A percentile compares a stretch with the other conserved stretches of the same genome.
phyloP scores from a whole-genome alignment of 2,329 filamentous ascomycete species.

The Xylaria sp. region DNA sequence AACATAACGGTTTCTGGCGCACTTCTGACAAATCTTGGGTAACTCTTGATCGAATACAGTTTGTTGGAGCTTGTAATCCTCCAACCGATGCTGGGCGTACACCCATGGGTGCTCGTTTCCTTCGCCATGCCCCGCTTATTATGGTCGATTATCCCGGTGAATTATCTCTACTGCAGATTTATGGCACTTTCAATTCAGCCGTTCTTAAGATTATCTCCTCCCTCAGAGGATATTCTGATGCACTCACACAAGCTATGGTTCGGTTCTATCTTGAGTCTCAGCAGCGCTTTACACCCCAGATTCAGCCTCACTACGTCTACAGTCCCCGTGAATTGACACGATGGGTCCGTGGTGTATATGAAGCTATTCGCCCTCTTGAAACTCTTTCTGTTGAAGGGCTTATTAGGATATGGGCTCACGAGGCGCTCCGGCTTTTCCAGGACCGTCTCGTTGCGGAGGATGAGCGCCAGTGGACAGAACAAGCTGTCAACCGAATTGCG shows the following conservation, averaged over 20 bases:
- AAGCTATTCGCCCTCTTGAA: slow-evolving; percentile 93
- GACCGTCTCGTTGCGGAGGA: slow-evolving; percentile 95
- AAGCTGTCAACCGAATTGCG: slow-evolving; percentile 84
- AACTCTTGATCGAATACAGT: slow-evolving; percentile 95
- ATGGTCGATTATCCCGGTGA: slow-evolving; percentile 99
- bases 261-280: slow-evolving; percentile 95
- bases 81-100: slow-evolving; percentile 97
- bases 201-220: slow-evolving; percentile 96
- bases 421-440: slow-evolving; percentile 94
- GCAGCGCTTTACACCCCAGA: slow-evolving; percentile 90
- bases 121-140: slow-evolving; percentile 95
- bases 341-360: slow-evolving; percentile 97
- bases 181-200: slow-evolving; percentile 96
- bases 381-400: slow-evolving; percentile 86
- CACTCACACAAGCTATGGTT: slow-evolving; percentile 97
- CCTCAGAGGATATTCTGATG: slow-evolving; percentile 91
- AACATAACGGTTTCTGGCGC: slow-evolving; percentile 99
- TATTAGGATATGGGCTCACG: slow-evolving; percentile 96
- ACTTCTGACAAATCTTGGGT: slow-evolving; percentile 98
- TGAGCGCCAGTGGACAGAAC: slow-evolving; percentile 93
- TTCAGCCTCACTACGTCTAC: slow-evolving; percentile 99
- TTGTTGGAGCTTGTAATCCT: slow-evolving; percentile 98
- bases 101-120: slow-evolving; percentile 88
- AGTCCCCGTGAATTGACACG: slow-evolving; percentile 96
- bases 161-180: slow-evolving; percentile 92